Percentiles rank a stretch among this genome's conserved stretches.
These are phyloP conservation scores for Vitis rupestris DNA, from an alignment of 164 flowering plant species.

Conservation along the genomic window DNA sequence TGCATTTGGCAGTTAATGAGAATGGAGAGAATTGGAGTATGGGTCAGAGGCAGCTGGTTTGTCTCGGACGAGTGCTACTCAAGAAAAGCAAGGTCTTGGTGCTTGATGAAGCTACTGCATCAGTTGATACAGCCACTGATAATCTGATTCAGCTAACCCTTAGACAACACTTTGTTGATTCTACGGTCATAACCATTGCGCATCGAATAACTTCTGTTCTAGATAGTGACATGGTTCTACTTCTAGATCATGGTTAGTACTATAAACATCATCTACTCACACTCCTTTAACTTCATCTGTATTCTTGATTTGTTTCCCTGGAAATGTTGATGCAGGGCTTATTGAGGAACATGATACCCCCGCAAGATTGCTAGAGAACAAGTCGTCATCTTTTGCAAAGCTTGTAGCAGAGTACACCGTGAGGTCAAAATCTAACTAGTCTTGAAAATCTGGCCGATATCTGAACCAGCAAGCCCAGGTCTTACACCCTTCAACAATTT, in stretches of 20 bases:
- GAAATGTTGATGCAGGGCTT: constrained; percentile 40
- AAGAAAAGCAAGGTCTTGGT: constrained; percentile 79
- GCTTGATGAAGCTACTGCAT: constrained; percentile 92
- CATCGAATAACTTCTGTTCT: constrained; percentile 78
- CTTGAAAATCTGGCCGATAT: not conserved
- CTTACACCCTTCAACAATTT: too few species aligned
- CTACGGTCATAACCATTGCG: constrained; percentile 73
- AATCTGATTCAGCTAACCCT: constrained; percentile 75
- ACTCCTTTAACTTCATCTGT: too few species aligned
- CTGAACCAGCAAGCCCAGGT: too few species aligned
- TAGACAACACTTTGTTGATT: constrained; percentile 51
- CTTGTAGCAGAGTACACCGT: constrained; percentile 69
- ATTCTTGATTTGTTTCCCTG: too few species aligned
- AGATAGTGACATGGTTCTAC: constrained; percentile 74
- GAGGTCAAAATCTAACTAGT: constrained; percentile 31
- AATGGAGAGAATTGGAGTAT: constrained; percentile 96
- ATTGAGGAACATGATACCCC: constrained; percentile 66
- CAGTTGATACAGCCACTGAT: constrained; percentile 88
- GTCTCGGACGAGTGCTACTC: constrained; percentile 77
- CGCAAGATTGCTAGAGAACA: constrained; percentile 53
- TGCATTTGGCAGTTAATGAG: constrained; percentile 54
- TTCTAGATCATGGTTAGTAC: constrained; percentile 66
- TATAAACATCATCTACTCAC: not conserved
- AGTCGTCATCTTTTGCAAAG: constrained; percentile 61
- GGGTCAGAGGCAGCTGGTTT: constrained; percentile 87